Evolutionary conservation across 768 basidiomycete species (phyloP).

Genomic region (Pleurotus salmoneostramineus): DNA sequence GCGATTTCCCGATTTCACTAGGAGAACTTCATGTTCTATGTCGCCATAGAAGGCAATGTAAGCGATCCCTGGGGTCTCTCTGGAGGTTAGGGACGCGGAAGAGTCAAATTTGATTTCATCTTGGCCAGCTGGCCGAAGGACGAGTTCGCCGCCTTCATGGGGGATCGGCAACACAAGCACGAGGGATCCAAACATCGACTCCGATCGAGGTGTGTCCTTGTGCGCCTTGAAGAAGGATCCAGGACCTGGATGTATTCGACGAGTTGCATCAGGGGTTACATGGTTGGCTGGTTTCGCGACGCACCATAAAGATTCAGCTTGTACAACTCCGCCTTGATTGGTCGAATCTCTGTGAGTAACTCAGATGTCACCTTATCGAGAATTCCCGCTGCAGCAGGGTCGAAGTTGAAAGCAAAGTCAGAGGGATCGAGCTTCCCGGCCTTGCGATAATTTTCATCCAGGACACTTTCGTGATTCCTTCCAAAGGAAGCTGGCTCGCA

Average conservation of each 20-base stretch:
- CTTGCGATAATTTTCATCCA: conserved; percentile 32
- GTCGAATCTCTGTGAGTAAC: conserved; percentile 15
- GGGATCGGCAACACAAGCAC: conserved; percentile 36
- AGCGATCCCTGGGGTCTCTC: conserved; percentile 19
- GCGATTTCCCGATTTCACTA: conserved; percentile 30
- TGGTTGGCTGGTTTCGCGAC: background rate
- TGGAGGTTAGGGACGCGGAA: background rate
- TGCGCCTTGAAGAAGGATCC: conserved; percentile 39
- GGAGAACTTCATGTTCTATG: conserved; percentile 35
- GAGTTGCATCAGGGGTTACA: background rate
- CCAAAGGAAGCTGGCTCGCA: conserved; percentile 31
- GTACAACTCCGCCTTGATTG: conserved; percentile 25
- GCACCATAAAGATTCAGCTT: conserved; percentile 38
- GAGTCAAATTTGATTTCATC: conserved; percentile 19
- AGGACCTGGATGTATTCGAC: conserved; percentile 11
- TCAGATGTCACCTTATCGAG: conserved; percentile 14
- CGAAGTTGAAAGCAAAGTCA: conserved; percentile 22
- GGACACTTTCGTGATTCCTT: conserved; percentile 20
- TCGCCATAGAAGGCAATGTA: conserved; percentile 33
- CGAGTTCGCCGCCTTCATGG: conserved; percentile 34
- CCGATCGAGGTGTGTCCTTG: conserved; percentile 32
- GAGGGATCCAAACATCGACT: conserved; percentile 38
- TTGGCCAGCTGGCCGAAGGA: conserved; percentile 18
- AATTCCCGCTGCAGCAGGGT: conserved; percentile 18
- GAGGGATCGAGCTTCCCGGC: conserved; percentile 26